These are phyloP conservation scores for Chamaecyparis obtusa DNA, from an alignment of 75 land plant genomes.

Conservation along the genomic window DNA sequence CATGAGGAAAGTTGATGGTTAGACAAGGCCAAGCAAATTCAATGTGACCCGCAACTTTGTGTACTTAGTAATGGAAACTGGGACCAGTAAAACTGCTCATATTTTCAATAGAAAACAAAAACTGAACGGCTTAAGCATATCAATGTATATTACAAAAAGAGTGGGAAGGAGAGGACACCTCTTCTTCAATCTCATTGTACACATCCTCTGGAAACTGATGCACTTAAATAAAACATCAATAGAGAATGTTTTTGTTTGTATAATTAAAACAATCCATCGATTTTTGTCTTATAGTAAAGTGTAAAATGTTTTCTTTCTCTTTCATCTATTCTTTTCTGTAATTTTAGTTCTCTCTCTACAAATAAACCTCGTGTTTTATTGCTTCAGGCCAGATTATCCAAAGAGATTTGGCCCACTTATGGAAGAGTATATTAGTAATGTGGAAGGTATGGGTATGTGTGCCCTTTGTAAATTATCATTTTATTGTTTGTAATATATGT, in stretches of 20 bases:
- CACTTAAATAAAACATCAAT: not conserved
- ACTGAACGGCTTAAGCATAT: not conserved
- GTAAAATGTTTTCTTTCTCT: not conserved
- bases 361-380: not conserved
- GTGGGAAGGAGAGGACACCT: too few relatives aligned
- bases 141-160: not conserved
- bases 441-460: constrained; percentile 55
- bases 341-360: not conserved
- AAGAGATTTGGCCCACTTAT: constrained; percentile 50
- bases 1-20: not conserved
- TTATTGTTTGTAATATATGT: not conserved
- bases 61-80: not conserved
- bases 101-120: too few relatives aligned
- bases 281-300: not conserved
- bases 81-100: not conserved
- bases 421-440: constrained; percentile 70
- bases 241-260: not conserved
- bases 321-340: not conserved
- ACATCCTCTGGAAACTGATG: not conserved
- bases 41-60: not conserved
- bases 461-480: not conserved
- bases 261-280: not conserved
- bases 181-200: not conserved
- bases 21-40: not conserved
- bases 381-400: constrained; percentile 81